Conservation (phyloP, 495 filamentous ascomycete species). For the Pseudoneurospora amorphoporcata region DNA sequence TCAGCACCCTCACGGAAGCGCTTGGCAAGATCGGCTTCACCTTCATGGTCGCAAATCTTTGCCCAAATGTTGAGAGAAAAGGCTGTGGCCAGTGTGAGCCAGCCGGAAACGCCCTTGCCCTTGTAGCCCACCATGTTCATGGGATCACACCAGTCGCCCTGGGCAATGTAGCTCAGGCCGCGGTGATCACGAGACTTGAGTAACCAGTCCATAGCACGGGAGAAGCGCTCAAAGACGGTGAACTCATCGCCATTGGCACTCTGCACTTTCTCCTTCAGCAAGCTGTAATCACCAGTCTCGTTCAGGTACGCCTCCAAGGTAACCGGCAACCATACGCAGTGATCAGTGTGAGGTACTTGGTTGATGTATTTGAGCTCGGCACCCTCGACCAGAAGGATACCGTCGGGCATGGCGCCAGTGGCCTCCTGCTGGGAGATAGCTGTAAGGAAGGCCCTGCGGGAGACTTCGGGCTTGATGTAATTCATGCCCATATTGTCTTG, state of each 20-base stretch:
- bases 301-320: slow-evolving; percentile 42
- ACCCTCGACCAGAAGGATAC: slow-evolving; percentile 41
- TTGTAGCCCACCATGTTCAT: slow-evolving; percentile 52
- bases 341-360: slow-evolving; percentile 47
- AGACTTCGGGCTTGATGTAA: slow-evolving; percentile 42
- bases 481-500: slow-evolving; percentile 54
- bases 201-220: slow-evolving; percentile 45
- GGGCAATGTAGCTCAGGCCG: slow-evolving; percentile 45
- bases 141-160: slow-evolving; percentile 51
- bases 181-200: slow-evolving; percentile 38
- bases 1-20: slow-evolving; percentile 34
- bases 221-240: slow-evolving; percentile 44
- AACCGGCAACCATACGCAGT: slow-evolving; percentile 48
- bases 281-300: slow-evolving; percentile 42
- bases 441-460: slow-evolving; percentile 36
- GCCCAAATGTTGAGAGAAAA: slow-evolving; percentile 43
- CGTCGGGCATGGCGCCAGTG: slow-evolving; percentile 47
- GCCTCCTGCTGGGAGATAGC: slow-evolving; percentile 42
- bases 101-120: slow-evolving; percentile 45
- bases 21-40: slow-evolving; percentile 26
- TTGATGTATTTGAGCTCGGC: slow-evolving; percentile 52
- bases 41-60: slow-evolving; percentile 37
- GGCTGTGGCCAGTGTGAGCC: slow-evolving; percentile 45
- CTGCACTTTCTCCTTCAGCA: slow-evolving; percentile 34
- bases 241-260: slow-evolving; percentile 31